Evolutionary conservation across 768 basidiomycete species (phyloP).

Genomic region (Pholiota microspora): DNA sequence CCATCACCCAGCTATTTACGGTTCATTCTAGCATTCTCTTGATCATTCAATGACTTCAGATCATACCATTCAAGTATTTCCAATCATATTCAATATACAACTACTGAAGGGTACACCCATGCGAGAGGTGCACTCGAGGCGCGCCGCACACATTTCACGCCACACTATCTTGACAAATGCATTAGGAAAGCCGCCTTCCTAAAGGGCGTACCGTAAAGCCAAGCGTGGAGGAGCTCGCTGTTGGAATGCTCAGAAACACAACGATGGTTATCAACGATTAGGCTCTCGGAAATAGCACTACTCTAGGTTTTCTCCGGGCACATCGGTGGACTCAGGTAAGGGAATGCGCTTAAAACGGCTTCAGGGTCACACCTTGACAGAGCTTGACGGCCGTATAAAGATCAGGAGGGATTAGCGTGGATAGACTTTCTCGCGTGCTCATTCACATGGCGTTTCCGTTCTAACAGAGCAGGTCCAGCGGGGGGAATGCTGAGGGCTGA

Average conservation of each 20-base stretch:
- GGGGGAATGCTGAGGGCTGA: no score
- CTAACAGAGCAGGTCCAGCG: no score
- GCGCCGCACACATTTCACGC: neutral
- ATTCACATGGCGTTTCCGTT: no score
- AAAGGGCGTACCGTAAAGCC: no score
- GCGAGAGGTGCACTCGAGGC: no score
- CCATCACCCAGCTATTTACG: neutral
- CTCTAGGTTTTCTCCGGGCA: constrained; percentile 3
- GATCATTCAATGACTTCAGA: neutral
- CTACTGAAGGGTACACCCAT: neutral
- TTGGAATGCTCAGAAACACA: neutral
- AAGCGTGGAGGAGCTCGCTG: no score
- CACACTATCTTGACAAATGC: neutral
- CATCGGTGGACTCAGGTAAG: constrained; percentile 11
- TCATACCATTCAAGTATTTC: neutral
- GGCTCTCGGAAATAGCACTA: constrained; percentile 4
- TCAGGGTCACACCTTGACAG: neutral
- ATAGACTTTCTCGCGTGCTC: neutral
- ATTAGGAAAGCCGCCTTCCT: constrained; percentile 7
- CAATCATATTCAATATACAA: neutral
- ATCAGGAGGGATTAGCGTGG: neutral
- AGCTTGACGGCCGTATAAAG: neutral
- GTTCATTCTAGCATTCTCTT: neutral
- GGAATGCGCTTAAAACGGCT: constrained; percentile 5
- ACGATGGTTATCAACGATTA: neutral